These are phyloP conservation scores for Colletotrichum simmondsii DNA, from an alignment of 2,329 filamentous ascomycete genomes.

Conservation along the genomic window DNA sequence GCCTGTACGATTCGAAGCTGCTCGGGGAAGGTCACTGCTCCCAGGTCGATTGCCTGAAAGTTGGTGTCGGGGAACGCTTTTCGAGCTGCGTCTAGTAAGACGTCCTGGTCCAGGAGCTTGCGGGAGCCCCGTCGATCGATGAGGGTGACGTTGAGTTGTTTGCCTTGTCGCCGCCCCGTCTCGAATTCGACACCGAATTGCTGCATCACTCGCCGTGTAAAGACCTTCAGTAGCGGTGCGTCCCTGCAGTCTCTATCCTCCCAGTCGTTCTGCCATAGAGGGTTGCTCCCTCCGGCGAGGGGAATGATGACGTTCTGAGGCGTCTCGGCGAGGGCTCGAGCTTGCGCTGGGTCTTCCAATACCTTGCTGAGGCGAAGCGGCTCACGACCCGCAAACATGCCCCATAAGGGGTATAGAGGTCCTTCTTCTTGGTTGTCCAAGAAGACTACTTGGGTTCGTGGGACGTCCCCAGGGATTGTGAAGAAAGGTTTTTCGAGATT, in stretches of 20 bases:
- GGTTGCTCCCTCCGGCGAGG: slow-evolving; percentile 51
- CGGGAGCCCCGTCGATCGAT: slow-evolving; percentile 47
- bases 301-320: slow-evolving; percentile 49
- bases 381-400: slow-evolving; percentile 44
- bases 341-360: background rate
- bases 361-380: slow-evolving; percentile 43
- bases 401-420: slow-evolving; percentile 51
- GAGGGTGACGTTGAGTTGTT: slow-evolving; percentile 45
- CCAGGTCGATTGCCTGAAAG: slow-evolving; percentile 47
- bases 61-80: slow-evolving; percentile 39
- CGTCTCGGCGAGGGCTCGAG: slow-evolving; percentile 31
- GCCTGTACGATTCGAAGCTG: slow-evolving; percentile 47
- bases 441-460: slow-evolving; percentile 46
- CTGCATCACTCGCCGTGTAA: background rate
- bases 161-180: background rate
- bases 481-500: slow-evolving; percentile 37
- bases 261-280: slow-evolving; percentile 55
- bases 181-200: background rate
- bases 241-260: slow-evolving; percentile 41
- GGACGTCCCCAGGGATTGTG: slow-evolving; percentile 29
- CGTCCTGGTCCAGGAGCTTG: slow-evolving; percentile 42
- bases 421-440: slow-evolving; percentile 47
- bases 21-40: slow-evolving; percentile 46
- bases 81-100: too few species aligned
- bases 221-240: background rate